Evolutionary conservation across 257 asterid genomes (phyloP).

Genomic region (Primulina huaijiensis): DNA sequence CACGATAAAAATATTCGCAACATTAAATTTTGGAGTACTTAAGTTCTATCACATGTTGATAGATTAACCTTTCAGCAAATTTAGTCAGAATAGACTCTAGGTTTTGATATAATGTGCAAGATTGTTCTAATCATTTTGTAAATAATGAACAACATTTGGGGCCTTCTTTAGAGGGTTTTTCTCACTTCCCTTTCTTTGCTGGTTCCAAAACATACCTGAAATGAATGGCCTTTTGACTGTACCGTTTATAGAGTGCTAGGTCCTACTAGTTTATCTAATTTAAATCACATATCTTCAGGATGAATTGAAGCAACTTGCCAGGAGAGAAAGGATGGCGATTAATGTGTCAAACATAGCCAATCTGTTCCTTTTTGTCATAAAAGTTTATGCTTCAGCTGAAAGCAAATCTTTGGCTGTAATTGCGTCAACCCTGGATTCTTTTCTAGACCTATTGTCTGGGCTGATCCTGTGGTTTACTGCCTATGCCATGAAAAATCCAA

Average conservation of each 20-base stretch:
- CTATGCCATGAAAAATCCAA: slow-evolving; percentile 75
- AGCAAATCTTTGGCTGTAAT: slow-evolving; percentile 93
- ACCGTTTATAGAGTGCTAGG: background rate
- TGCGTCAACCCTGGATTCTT: slow-evolving; percentile 87
- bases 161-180: background rate
- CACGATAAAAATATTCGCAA: slow-evolving; percentile 3
- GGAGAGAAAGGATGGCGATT: slow-evolving; percentile 71
- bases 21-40: slow-evolving; percentile 16
- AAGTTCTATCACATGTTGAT: background rate
- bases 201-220: background rate
- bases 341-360: slow-evolving; percentile 65
- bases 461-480: slow-evolving; percentile 90
- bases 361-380: slow-evolving; percentile 70
- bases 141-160: background rate
- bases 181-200: slow-evolving; percentile 4
- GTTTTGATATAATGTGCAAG: background rate
- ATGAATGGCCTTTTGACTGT: background rate
- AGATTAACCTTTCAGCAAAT: background rate
- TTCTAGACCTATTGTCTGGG: slow-evolving; percentile 84
- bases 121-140: slow-evolving; percentile 4
- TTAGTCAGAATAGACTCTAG: background rate
- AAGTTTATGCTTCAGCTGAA: slow-evolving; percentile 71
- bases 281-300: slow-evolving; percentile 45
- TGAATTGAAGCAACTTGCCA: slow-evolving; percentile 66
- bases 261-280: slow-evolving; percentile 15